phyloP scores from a whole-genome alignment of 208 protist genomes.

The Trypanosoma theileri region DNA sequence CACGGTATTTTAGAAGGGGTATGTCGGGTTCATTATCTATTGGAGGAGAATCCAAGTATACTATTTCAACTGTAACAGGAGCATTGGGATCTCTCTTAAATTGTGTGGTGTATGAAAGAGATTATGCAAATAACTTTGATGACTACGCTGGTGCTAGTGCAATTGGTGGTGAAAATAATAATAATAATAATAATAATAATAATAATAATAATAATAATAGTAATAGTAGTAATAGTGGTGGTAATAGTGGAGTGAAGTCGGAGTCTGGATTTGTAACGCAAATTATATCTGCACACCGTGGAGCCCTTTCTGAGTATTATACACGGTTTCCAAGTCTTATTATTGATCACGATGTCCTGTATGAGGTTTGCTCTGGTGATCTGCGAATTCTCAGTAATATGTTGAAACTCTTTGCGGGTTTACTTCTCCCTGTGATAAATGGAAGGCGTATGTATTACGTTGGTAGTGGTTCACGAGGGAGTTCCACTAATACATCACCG shows the following conservation, averaged over 20 bases:
- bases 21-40: not conserved
- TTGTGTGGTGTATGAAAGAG: conserved; percentile 18
- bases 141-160: too few species aligned
- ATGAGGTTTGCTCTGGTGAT: conserved; percentile 56
- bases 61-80: conserved; percentile 4
- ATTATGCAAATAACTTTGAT: not conserved
- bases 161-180: too few species aligned
- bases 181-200: too few species aligned
- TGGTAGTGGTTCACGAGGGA: not conserved
- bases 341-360: conserved; percentile 38
- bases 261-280: conserved; percentile 9
- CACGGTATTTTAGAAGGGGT: too few species aligned
- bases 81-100: conserved; percentile 33
- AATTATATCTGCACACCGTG: conserved; percentile 4
- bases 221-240: not conserved
- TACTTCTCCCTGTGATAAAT: conserved; percentile 55
- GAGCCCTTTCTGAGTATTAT: not conserved
- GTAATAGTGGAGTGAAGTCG: not conserved
- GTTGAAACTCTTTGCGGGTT: conserved; percentile 46
- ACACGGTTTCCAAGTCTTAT: conserved; percentile 43
- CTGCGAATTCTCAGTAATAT: conserved; percentile 39
- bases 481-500: conserved; percentile 1
- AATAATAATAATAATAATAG: not conserved
- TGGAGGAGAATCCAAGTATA: not conserved
- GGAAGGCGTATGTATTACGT: conserved; percentile 33